Evolutionary conservation across 768 basidiomycete genomes (phyloP).

Genomic region (Fomitopsis pulvina): DNA sequence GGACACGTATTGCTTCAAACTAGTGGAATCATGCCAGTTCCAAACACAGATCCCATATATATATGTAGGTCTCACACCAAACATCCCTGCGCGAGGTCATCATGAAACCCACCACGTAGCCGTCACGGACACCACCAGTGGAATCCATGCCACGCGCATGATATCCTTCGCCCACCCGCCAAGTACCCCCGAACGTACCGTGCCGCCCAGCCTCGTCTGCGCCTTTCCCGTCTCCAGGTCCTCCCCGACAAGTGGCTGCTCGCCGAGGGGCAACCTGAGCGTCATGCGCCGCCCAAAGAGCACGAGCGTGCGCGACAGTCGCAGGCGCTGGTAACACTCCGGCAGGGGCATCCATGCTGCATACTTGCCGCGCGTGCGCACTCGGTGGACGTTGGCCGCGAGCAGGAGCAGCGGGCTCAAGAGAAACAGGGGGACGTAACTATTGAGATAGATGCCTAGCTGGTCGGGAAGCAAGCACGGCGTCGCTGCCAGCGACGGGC

Average conservation of each 20-base stretch:
- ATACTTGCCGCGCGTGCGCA: conserved; percentile 9
- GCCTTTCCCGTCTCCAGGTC: conserved; percentile 7
- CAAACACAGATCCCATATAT: too few species aligned
- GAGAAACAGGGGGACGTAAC: conserved; percentile 64
- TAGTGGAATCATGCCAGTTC: too few species aligned
- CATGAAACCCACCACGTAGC: conserved; percentile 30
- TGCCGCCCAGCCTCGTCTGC: background rate
- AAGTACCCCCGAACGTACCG: conserved; percentile 19
- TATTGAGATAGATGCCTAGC: conserved; percentile 61
- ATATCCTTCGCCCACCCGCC: conserved; percentile 26
- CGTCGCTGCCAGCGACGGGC: conserved; percentile 37
- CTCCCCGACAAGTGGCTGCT: background rate
- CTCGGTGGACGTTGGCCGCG: conserved; percentile 19
- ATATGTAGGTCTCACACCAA: too few species aligned
- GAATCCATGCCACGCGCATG: conserved; percentile 30
- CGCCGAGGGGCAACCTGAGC: background rate
- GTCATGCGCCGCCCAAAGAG: conserved; percentile 1
- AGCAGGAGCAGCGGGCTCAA: conserved; percentile 50
- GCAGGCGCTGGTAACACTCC: conserved; percentile 13
- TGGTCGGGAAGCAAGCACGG: conserved; percentile 85
- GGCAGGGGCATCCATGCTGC: conserved; percentile 14
- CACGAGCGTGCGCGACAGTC: conserved; percentile 6
- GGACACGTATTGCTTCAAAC: too few species aligned
- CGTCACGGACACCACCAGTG: conserved; percentile 25
- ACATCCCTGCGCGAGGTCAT: too few species aligned